These are phyloP conservation scores for Zymoseptoria ardabiliae DNA, from an alignment of 2,329 filamentous ascomycete genomes.

Conservation along the genomic window DNA sequence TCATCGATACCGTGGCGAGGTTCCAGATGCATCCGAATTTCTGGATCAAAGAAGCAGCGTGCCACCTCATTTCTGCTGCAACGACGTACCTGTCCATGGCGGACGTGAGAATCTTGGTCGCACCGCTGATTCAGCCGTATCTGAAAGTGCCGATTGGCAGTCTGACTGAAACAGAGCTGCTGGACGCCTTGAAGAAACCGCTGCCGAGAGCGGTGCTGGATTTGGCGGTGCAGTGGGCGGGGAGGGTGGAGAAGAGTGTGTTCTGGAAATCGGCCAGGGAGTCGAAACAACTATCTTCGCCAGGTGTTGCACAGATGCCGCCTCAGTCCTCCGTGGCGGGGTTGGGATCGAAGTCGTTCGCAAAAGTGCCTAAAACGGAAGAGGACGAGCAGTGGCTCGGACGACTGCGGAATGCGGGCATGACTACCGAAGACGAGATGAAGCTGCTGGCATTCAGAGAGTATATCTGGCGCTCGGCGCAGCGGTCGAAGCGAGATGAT, in stretches of 20 bases:
- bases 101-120: constrained; percentile 74
- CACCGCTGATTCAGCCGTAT: constrained; percentile 74
- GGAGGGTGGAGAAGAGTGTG: constrained; percentile 58
- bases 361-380: constrained; percentile 66
- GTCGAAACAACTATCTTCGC: constrained; percentile 57
- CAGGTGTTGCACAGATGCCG: constrained; percentile 44
- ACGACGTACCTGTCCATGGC: constrained; percentile 69
- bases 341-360: constrained; percentile 50
- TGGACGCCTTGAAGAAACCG: constrained; percentile 78
- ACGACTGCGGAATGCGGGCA: constrained; percentile 74
- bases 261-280: constrained; percentile 80
- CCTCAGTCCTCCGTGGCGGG: constrained; percentile 52
- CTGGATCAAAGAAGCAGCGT: constrained; percentile 88
- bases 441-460: constrained; percentile 81
- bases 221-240: constrained; percentile 75
- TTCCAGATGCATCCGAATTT: constrained; percentile 91
- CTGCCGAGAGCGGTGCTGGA: constrained; percentile 75
- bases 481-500: constrained; percentile 56
- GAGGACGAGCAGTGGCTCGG: constrained; percentile 93
- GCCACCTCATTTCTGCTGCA: constrained; percentile 72
- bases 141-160: constrained; percentile 65
- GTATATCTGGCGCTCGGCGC: constrained; percentile 81
- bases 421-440: constrained; percentile 75
- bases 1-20: constrained; percentile 72
- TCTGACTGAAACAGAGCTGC: constrained; percentile 64